Base-by-base conservation (phyloP, 2,329 filamentous ascomycete genomes). In the Diaporthe helianthi region DNA sequence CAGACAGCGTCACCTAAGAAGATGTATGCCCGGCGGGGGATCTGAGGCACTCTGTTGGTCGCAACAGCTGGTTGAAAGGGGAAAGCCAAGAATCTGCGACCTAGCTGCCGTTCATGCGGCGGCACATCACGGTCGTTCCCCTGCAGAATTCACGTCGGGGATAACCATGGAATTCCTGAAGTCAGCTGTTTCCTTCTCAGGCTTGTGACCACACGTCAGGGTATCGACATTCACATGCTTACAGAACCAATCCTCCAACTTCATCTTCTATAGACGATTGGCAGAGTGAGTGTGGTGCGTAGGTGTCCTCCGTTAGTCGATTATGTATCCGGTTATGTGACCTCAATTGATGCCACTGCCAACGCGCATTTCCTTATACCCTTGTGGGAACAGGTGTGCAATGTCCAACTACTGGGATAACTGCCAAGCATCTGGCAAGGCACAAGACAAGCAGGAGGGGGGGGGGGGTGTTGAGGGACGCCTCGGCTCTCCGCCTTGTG, bases 31-130 rank as follows among this genome's bases (percentile, higher is more conserved):
- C 41, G 44, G 58, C 58, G n/a, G 58, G n/a, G 58, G 29, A 36
- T 7, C 44, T 63, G 58, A 49, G 44, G 44, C 44, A 31, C 44
- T 49, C 36, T 41, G 49, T 24, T 49, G 29, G 29, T 63, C 58
- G 58, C 58, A 63, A 49, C 58, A n/a, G 58, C 49, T 49, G 58
- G 58, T 22, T 31, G 58, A 63, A 63, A 49, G 44, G n/a, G 58
- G 58, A 63, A 63, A 49, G 44, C 58, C 44, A 63, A 63, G 58
- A 31, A 49, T 36, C 58, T 31, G 58, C 58, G 44, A 49, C 58
- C 22, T 24, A 49, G 44, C 44, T 63, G 58, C 58, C 41, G 58
- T 63, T 63, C 44, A 63, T 63, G 58, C 58, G 58, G 58, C 26
- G 44, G 58, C 58, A 36, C 29, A 47, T 19, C 44, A 44, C 44